Percentiles rank a stretch among this genome's conserved stretches.
These are phyloP conservation scores for Fusarium sp. DNA, from an alignment of 2,329 filamentous ascomycete genomes.

Conservation along the genomic window DNA sequence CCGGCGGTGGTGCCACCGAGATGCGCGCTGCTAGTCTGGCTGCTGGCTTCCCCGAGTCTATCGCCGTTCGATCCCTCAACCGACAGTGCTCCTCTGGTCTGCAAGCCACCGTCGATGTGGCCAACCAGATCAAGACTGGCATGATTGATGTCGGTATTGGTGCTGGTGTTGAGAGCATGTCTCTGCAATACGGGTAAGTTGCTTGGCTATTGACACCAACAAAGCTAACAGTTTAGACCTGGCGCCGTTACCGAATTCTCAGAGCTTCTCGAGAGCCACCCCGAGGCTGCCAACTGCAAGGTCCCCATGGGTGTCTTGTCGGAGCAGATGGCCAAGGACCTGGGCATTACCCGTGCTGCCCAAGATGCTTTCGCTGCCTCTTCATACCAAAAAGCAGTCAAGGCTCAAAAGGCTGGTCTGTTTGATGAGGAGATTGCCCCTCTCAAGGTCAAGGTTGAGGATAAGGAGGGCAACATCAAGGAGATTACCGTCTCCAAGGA, in stretches of 20 bases:
- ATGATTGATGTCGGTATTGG: slow-evolving; percentile 97
- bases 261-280: slow-evolving; percentile 83
- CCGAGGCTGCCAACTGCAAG: slow-evolving; percentile 93
- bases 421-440: slow-evolving; percentile 94
- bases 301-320: slow-evolving; percentile 96
- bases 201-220: not conserved
- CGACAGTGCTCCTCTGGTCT: slow-evolving; percentile 94
- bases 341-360: slow-evolving; percentile 74
- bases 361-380: slow-evolving; percentile 96
- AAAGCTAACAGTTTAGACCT: slow-evolving; percentile 63
- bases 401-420: slow-evolving; percentile 88
- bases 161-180: slow-evolving; percentile 98
- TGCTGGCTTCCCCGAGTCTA: slow-evolving; percentile 87
- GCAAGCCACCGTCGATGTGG: slow-evolving; percentile 92
- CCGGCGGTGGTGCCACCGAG: slow-evolving; percentile 94
- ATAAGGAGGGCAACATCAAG: slow-evolving; percentile 89
- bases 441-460: slow-evolving; percentile 86
- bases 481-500: slow-evolving; percentile 86
- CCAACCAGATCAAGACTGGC: slow-evolving; percentile 88
- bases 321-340: slow-evolving; percentile 93
- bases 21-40: slow-evolving; percentile 93
- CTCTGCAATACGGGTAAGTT: slow-evolving; percentile 86
- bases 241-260: slow-evolving; percentile 93
- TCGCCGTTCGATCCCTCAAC: slow-evolving; percentile 90
- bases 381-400: slow-evolving; percentile 90